Conservation (phyloP, 2,329 filamentous ascomycete species). For the Sordariomycetes sp. region DNA sequence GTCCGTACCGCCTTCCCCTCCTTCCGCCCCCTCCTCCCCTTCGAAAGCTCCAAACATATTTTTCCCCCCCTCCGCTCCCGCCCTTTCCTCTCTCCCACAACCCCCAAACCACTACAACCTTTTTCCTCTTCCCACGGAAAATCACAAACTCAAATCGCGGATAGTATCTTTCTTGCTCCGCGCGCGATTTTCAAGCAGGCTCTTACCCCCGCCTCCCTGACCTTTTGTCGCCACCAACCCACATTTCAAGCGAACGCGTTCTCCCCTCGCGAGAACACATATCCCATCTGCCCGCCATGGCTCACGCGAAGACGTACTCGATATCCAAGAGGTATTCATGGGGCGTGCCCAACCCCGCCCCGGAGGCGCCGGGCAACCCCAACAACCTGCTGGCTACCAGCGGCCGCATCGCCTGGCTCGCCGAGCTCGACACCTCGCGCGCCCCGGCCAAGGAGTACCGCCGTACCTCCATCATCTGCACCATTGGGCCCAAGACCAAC, state of each 20-base stretch:
- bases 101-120: not conserved
- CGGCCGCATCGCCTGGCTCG: conserved; percentile 44
- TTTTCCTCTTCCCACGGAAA: not conserved
- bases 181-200: not conserved
- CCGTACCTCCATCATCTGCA: conserved; percentile 96
- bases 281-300: not conserved
- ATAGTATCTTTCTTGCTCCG: too few species aligned
- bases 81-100: not conserved
- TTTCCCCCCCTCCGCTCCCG: not conserved
- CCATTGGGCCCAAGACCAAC: conserved; percentile 98
- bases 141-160: not conserved
- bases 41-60: not conserved
- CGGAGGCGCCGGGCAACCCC: not conserved
- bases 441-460: conserved; percentile 81
- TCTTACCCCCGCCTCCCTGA: too few species aligned
- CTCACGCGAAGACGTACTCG: conserved; percentile 2
- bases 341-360: not conserved
- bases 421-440: conserved; percentile 76
- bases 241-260: not conserved
- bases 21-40: not conserved
- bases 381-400: conserved; percentile 3
- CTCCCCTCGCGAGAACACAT: not conserved
- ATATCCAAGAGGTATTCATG: conserved; percentile 5
- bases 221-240: not conserved
- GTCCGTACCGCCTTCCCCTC: not conserved